Conservation (phyloP, 306 rosid species). For the Bauhinia variegata region DNA sequence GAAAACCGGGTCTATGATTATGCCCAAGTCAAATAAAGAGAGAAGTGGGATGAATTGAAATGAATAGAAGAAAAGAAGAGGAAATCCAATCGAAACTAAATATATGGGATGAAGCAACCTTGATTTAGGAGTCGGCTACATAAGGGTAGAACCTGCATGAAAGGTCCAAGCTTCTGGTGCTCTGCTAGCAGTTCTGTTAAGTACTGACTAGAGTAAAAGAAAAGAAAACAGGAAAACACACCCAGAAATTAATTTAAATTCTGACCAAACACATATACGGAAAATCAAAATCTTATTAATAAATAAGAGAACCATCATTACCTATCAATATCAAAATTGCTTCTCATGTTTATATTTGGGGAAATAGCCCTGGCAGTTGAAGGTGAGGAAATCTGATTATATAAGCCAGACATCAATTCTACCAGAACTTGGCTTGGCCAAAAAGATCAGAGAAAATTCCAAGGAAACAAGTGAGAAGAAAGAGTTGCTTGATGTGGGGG, state of each 20-base stretch:
- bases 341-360: conserved; percentile 52
- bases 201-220: conserved; percentile 60
- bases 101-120: conserved; percentile 39
- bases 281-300: conserved; percentile 13
- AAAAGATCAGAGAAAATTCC: conserved; percentile 28
- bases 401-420: conserved; percentile 52
- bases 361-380: conserved; percentile 53
- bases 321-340: conserved; percentile 55
- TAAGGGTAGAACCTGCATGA: conserved; percentile 60
- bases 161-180: conserved; percentile 60
- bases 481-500: conserved; percentile 20
- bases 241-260: conserved; percentile 30
- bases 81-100: conserved; percentile 20
- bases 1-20: conserved; percentile 3
- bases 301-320: too few relatives aligned
- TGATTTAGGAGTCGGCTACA: conserved; percentile 59
- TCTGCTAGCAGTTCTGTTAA: conserved; percentile 55
- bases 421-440: conserved; percentile 19
- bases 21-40: conserved; percentile 29
- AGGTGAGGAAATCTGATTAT: conserved; percentile 50
- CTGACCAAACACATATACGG: not conserved
- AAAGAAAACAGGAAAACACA: conserved; percentile 27
- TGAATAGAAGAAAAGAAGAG: conserved; percentile 3
- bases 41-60: conserved; percentile 11
- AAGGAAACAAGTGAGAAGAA: conserved; percentile 18